These are phyloP conservation scores for Quercus bicolor DNA, from an alignment of 306 rosid species.

Conservation along the genomic window DNA sequence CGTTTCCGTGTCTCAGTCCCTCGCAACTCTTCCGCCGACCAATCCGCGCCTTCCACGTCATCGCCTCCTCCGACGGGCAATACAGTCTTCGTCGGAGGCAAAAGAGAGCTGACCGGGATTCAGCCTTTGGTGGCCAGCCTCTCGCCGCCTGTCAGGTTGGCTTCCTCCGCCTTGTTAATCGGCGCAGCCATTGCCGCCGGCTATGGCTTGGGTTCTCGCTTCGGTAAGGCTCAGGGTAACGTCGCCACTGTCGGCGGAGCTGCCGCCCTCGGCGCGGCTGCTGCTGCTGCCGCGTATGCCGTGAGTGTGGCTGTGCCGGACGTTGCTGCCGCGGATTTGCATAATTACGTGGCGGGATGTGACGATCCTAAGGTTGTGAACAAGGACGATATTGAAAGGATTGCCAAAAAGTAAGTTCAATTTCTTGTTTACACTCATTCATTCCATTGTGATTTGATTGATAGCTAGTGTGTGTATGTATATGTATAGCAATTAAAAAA, in stretches of 20 bases:
- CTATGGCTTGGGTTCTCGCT: slow-evolving; percentile 64
- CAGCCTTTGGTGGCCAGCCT: slow-evolving; percentile 63
- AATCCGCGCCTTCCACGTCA: slow-evolving; percentile 18
- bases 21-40: slow-evolving; percentile 45
- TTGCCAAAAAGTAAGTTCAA: slow-evolving; percentile 68
- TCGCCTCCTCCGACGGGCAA: slow-evolving; percentile 1
- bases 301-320: slow-evolving; percentile 73
- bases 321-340: slow-evolving; percentile 82
- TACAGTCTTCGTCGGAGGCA: slow-evolving; percentile 25
- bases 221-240: slow-evolving; percentile 44
- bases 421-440: neutral
- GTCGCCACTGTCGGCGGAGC: slow-evolving; percentile 76
- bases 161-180: slow-evolving; percentile 62
- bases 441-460: neutral
- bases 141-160: slow-evolving; percentile 67
- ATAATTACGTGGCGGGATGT: slow-evolving; percentile 65
- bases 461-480: too few relatives aligned
- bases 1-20: slow-evolving; percentile 65
- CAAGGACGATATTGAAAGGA: slow-evolving; percentile 76
- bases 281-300: slow-evolving; percentile 72
- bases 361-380: slow-evolving; percentile 66
- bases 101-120: slow-evolving; percentile 71
- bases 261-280: slow-evolving; percentile 68
- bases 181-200: slow-evolving; percentile 90
- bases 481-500: too few relatives aligned